A percentile compares a stretch with the other conserved stretches of the same genome.
These are phyloP conservation scores for Citrus reticulata DNA, from an alignment of 345 rosid species.

Conservation along the genomic window DNA sequence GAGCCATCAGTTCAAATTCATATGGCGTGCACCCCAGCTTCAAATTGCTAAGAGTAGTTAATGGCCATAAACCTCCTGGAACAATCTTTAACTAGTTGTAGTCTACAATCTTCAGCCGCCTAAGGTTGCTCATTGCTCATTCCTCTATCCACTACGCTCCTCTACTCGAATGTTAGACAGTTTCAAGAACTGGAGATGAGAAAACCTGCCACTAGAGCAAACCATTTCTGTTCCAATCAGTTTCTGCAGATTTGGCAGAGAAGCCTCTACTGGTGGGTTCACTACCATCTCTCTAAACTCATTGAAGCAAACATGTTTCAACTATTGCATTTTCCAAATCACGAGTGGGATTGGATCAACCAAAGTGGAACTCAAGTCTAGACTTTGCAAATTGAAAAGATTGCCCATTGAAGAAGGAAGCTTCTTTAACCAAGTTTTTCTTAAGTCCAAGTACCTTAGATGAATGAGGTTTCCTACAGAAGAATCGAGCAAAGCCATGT, in stretches of 20 bases:
- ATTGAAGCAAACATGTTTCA: slow-evolving; percentile 6
- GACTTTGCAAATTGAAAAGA: slow-evolving; percentile 16
- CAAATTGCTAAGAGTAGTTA: slow-evolving; percentile 1
- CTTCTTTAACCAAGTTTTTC: slow-evolving; percentile 8
- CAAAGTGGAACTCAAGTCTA: slow-evolving; percentile 14
- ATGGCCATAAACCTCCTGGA: slow-evolving; percentile 10
- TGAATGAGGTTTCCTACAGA: slow-evolving; percentile 10
- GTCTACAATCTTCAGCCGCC: slow-evolving; percentile 4
- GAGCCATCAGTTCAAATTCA: slow-evolving; percentile 8
- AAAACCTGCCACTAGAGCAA: slow-evolving; percentile 16
- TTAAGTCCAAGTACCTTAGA: slow-evolving; percentile 12
- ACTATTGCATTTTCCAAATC: slow-evolving; percentile 11
- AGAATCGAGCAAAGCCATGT: background rate
- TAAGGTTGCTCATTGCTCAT: slow-evolving; percentile 9
- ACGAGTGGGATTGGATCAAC: background rate
- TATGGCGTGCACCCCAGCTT: background rate
- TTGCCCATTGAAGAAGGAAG: slow-evolving; percentile 13
- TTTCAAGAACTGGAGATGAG: slow-evolving; percentile 11
- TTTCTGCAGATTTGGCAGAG: slow-evolving; percentile 2
- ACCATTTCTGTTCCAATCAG: slow-evolving; percentile 17
- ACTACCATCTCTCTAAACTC: slow-evolving; percentile 2
- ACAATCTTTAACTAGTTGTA: slow-evolving; percentile 3
- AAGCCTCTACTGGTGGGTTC: background rate
- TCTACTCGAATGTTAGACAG: background rate
- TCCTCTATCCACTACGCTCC: slow-evolving; percentile 1